Evolutionary conservation across 768 basidiomycete genomes (phyloP).

Genomic region (button mushroom (Agaricus bisporus)): DNA sequence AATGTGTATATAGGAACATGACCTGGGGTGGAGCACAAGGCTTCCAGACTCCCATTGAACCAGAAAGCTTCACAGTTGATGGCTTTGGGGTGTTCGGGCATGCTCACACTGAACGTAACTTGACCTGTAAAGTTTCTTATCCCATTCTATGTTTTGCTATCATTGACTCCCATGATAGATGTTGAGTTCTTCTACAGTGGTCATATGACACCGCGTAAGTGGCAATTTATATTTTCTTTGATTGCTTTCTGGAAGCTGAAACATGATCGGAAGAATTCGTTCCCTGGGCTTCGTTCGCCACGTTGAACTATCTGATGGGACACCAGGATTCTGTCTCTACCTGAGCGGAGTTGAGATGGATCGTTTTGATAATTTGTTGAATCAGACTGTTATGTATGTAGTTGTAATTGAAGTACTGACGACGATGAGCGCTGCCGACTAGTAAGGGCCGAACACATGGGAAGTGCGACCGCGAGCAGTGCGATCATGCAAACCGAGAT

Average conservation of each 20-base stretch:
- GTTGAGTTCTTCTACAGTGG: conserved; percentile 51
- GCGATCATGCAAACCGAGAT: neutral
- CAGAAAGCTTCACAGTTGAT: conserved; percentile 67
- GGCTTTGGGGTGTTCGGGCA: conserved; percentile 64
- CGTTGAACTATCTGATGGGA: conserved; percentile 63
- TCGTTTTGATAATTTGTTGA: neutral
- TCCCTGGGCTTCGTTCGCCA: conserved; percentile 57
- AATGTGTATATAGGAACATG: conserved; percentile 25
- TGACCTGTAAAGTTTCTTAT: conserved; percentile 41
- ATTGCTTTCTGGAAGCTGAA: conserved; percentile 37
- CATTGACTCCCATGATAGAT: conserved; percentile 24
- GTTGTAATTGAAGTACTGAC: neutral
- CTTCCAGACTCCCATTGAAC: conserved; percentile 61
- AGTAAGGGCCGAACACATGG: neutral
- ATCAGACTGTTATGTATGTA: neutral
- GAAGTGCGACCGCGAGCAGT: neutral
- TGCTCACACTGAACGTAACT: conserved; percentile 60
- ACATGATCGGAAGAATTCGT: neutral
- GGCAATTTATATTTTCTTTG: neutral
- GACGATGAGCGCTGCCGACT: neutral
- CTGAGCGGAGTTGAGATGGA: neutral
- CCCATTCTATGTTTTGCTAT: neutral
- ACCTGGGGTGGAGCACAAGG: conserved; percentile 60
- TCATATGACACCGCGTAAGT: conserved; percentile 3
- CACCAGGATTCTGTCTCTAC: conserved; percentile 9